Percentiles rank a stretch among this genome's conserved stretches.
Conservation (phyloP, 108 stramenopile species). For the Mediolabrus comicus region DNA sequence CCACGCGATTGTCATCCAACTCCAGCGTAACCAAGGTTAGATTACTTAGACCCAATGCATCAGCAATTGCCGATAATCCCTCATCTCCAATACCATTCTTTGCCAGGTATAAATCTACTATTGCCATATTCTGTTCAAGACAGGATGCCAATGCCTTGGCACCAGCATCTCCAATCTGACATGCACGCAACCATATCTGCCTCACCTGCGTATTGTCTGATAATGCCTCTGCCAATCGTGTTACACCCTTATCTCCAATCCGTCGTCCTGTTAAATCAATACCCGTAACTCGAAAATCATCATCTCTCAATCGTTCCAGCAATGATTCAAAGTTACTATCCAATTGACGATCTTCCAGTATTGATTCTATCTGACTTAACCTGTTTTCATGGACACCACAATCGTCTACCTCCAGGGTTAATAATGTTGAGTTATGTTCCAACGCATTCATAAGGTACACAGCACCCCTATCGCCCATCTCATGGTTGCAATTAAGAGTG, state of each 20-base stretch:
- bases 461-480: constrained; percentile 26
- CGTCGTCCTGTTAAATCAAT: constrained; percentile 28
- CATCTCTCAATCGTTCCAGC: constrained; percentile 29
- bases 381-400: constrained; percentile 5
- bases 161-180: constrained; percentile 20
- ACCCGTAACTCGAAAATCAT: constrained; percentile 34
- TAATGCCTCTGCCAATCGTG: constrained; percentile 21
- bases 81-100: constrained; percentile 33
- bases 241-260: constrained; percentile 22
- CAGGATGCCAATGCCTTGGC: constrained; percentile 34
- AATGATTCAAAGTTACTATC: constrained; percentile 35
- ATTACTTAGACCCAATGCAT: constrained; percentile 38
- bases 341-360: constrained; percentile 25
- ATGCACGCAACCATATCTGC: constrained; percentile 35
- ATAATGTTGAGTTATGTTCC: constrained; percentile 19
- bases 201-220: constrained; percentile 41
- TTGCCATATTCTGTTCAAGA: constrained; percentile 46
- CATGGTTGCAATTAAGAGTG: constrained; percentile 10
- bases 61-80: constrained; percentile 17
- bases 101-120: constrained; percentile 42
- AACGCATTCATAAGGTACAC: constrained; percentile 15
- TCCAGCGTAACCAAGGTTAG: constrained; percentile 34
- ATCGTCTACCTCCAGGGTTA: constrained; percentile 12
- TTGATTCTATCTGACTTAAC: constrained; percentile 14
- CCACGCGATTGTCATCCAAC: constrained; percentile 36